phyloP scores from a whole-genome alignment of 2,329 filamentous ascomycete species.

The Zymoseptoria passerinii region DNA sequence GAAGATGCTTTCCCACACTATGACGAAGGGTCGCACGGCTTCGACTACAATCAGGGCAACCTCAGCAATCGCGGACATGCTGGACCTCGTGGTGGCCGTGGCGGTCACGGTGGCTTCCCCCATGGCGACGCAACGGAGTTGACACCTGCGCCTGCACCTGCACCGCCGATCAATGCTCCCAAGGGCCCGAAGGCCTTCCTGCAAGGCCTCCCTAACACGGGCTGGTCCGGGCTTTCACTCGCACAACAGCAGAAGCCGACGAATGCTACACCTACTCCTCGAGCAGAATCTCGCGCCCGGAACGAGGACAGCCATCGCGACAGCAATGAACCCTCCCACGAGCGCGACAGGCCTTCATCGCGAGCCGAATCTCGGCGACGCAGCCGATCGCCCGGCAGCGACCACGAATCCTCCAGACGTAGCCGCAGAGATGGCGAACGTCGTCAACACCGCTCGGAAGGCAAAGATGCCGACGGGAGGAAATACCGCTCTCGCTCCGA shows the following conservation, averaged over 20 bases:
- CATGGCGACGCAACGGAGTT: slow-evolving; percentile 18
- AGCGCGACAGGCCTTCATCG: slow-evolving; percentile 23
- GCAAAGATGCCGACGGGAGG: slow-evolving; percentile 36
- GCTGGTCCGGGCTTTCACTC: slow-evolving; percentile 55
- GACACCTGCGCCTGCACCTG: slow-evolving; percentile 22
- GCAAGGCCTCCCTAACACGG: slow-evolving; percentile 76
- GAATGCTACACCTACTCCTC: slow-evolving; percentile 8
- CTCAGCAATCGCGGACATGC: slow-evolving; percentile 15
- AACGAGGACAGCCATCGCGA: not conserved
- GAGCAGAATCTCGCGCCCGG: slow-evolving; percentile 7
- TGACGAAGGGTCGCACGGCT: slow-evolving; percentile 12
- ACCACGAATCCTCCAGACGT: slow-evolving; percentile 27
- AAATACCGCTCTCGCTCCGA: slow-evolving; percentile 54
- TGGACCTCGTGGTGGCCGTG: slow-evolving; percentile 42
- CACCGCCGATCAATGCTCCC: slow-evolving; percentile 52
- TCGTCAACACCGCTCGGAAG: slow-evolving; percentile 35
- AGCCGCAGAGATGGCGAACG: slow-evolving; percentile 29
- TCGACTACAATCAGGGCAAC: slow-evolving; percentile 4
- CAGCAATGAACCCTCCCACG: slow-evolving; percentile 2
- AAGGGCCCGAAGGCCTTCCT: slow-evolving; percentile 93
- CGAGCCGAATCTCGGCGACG: slow-evolving; percentile 38
- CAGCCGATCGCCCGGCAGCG: slow-evolving; percentile 39
- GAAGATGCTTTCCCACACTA: slow-evolving; percentile 24
- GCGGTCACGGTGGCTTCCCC: slow-evolving; percentile 24
- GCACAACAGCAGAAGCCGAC: slow-evolving; percentile 8